These are phyloP conservation scores for Acrocalymma vagum DNA, from an alignment of 2,329 filamentous ascomycete species.

Conservation along the genomic window DNA sequence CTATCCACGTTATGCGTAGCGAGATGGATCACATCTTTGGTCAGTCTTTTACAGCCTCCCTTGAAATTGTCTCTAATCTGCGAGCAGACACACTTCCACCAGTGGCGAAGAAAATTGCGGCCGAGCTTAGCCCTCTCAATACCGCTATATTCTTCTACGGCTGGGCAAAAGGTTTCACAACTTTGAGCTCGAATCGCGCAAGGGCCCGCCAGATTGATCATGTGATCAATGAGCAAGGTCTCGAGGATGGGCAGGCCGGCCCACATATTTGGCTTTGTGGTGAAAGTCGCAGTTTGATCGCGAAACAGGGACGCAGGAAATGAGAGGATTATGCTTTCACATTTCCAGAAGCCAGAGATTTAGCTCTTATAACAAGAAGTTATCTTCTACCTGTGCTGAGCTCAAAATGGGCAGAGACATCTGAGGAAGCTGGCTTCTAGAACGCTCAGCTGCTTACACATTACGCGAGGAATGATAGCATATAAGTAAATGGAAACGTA, in stretches of 20 bases:
- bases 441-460: no score
- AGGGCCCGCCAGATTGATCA: constrained; percentile 72
- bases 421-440: no score
- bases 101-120: constrained; percentile 53
- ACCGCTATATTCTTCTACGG: constrained; percentile 76
- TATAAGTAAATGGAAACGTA: no score
- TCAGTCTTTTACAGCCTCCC: not conserved
- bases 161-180: constrained; percentile 70
- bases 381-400: no score
- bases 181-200: constrained; percentile 74
- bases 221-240: constrained; percentile 61
- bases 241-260: constrained; percentile 62
- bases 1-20: constrained; percentile 63
- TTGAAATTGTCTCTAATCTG: not conserved
- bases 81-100: constrained; percentile 51
- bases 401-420: no score
- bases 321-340: no score
- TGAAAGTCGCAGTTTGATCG: constrained; percentile 71
- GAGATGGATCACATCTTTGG: constrained; percentile 46
- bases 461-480: no score
- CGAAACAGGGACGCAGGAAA: constrained; percentile 56
- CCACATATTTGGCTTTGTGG: constrained; percentile 72
- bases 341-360: no score
- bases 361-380: no score
- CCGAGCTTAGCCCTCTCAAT: constrained; percentile 68